A percentile compares a stretch with the other conserved stretches of the same genome.
phyloP scores from a whole-genome alignment of 768 basidiomycete species.

The Russula foetens region DNA sequence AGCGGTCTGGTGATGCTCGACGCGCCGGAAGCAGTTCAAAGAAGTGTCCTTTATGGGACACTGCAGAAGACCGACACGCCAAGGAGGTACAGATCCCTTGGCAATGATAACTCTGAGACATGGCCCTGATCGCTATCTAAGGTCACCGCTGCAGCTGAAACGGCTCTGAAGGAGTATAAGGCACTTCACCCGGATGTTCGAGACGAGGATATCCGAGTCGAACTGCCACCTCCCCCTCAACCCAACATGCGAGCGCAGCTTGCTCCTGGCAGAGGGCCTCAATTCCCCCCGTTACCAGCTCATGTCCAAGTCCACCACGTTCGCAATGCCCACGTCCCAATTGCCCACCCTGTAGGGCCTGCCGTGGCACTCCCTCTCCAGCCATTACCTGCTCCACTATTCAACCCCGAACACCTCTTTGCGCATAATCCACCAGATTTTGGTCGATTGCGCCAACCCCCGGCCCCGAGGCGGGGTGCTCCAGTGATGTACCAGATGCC shows the following conservation, averaged over 20 bases:
- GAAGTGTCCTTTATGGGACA: slow-evolving; percentile 65
- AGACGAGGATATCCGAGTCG: slow-evolving; percentile 53
- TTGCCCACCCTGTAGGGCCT: slow-evolving; percentile 16
- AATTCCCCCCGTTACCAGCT: not conserved
- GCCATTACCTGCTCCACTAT: not conserved
- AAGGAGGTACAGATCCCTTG: slow-evolving; percentile 43
- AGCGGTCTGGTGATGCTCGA: slow-evolving; percentile 6
- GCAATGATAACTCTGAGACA: not conserved
- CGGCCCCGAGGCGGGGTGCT: not conserved
- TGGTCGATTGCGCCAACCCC: not conserved
- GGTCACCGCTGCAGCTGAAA: slow-evolving; percentile 63
- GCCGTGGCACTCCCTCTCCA: slow-evolving; percentile 1
- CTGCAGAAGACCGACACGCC: slow-evolving; percentile 53
- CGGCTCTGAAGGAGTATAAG: slow-evolving; percentile 55
- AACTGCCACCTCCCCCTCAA: slow-evolving; percentile 35
- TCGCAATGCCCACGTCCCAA: slow-evolving; percentile 7
- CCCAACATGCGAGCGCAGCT: not conserved
- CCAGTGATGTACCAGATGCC: not conserved
- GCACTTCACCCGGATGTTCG: slow-evolving; percentile 54
- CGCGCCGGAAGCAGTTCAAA: slow-evolving; percentile 17
- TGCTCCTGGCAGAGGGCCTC: not conserved
- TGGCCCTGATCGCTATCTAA: slow-evolving; percentile 22
- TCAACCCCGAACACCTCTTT: slow-evolving; percentile 2
- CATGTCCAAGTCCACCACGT: slow-evolving; percentile 15
- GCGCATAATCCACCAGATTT: not conserved